phyloP scores from a whole-genome alignment of 2,329 filamentous ascomycete genomes.

The Acrocalymma vagum region DNA sequence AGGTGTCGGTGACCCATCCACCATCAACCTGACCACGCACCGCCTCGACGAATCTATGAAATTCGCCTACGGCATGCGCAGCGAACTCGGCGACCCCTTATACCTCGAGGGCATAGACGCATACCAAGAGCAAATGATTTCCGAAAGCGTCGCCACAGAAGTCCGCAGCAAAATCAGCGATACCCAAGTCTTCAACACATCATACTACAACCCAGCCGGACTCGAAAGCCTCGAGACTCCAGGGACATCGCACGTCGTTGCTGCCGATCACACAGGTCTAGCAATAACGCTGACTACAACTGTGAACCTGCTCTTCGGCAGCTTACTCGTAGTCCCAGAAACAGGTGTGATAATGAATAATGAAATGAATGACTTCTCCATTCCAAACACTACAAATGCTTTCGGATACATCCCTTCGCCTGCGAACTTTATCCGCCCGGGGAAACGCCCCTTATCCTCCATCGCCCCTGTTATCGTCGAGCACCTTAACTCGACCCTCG shows the following conservation, averaged over 20 bases:
- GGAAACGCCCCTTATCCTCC: slow-evolving; percentile 84
- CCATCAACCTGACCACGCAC: slow-evolving; percentile 76
- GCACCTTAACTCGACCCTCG: slow-evolving; percentile 60
- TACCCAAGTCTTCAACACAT: slow-evolving; percentile 72
- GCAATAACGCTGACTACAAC: slow-evolving; percentile 86
- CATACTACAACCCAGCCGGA: slow-evolving; percentile 75
- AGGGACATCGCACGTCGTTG: slow-evolving; percentile 77
- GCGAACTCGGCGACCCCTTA: slow-evolving; percentile 82
- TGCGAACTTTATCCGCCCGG: slow-evolving; percentile 81
- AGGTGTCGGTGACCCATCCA: slow-evolving; percentile 65
- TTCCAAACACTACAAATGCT: slow-evolving; percentile 77
- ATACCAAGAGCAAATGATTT: slow-evolving; percentile 75
- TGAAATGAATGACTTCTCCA: slow-evolving; percentile 71
- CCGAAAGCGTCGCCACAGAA: slow-evolving; percentile 63
- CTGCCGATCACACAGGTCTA: slow-evolving; percentile 76
- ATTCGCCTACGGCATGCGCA: slow-evolving; percentile 82
- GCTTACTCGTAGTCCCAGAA: slow-evolving; percentile 77
- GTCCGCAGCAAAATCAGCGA: slow-evolving; percentile 77
- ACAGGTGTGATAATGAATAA: slow-evolving; percentile 80
- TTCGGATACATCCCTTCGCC: slow-evolving; percentile 86
- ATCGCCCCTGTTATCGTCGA: slow-evolving; percentile 84
- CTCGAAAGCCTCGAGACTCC: slow-evolving; percentile 74
- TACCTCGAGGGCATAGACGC: slow-evolving; percentile 71
- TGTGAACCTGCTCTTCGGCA: slow-evolving; percentile 86
- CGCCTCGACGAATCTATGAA: slow-evolving; percentile 87